Conservation (phyloP, 179 eudicot genomes). For the Patellifolia procumbens region DNA sequence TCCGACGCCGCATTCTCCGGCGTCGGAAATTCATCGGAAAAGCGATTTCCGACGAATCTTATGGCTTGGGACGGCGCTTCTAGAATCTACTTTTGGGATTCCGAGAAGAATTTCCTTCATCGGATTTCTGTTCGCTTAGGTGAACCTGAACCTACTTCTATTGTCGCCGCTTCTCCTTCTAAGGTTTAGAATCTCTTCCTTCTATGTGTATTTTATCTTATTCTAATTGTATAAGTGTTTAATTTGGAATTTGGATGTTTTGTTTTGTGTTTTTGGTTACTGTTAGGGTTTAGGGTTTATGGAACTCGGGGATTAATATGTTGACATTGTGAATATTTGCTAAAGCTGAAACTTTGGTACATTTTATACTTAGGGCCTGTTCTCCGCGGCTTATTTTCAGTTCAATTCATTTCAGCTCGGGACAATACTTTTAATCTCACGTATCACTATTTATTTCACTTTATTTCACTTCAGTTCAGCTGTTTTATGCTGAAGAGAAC, state of each 20-base stretch:
- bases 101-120: constrained; percentile 43
- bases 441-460: no score
- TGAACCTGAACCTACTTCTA: constrained; percentile 62
- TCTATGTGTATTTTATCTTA: not conserved
- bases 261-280: not conserved
- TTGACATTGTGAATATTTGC: not conserved
- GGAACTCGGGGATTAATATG: not conserved
- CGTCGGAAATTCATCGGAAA: constrained; percentile 1
- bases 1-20: constrained; percentile 12
- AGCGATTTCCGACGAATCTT: constrained; percentile 38
- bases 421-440: no score
- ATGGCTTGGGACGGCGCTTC: constrained; percentile 92
- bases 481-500: no score
- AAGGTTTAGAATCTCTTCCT: constrained; percentile 71
- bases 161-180: constrained; percentile 72
- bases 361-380: not conserved
- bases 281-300: constrained; percentile 36
- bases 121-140: constrained; percentile 69
- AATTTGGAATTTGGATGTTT: not conserved
- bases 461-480: no score
- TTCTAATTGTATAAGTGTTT: not conserved
- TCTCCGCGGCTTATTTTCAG: no score
- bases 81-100: constrained; percentile 81
- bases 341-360: not conserved
- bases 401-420: no score